phyloP scores from a whole-genome alignment of 1,284 basidiomycete species.

The Ceratobasidium sp. region DNA sequence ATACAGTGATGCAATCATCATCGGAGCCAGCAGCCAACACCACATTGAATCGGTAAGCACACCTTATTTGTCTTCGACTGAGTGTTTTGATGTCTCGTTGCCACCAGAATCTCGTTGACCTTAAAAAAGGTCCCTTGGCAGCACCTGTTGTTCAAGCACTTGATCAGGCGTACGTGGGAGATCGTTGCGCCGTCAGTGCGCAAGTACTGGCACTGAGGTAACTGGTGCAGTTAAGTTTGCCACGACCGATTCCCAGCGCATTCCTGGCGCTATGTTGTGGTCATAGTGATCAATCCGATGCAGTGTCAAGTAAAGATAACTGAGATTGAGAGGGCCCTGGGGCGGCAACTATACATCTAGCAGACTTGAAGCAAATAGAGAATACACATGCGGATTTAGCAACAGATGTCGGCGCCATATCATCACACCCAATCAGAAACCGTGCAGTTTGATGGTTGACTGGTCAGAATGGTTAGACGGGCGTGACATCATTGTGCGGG shows the following conservation, averaged over 20 bases:
- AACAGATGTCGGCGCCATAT: slow-evolving; percentile 33
- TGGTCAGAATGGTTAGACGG: slow-evolving; percentile 5
- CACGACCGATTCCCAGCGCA: background rate
- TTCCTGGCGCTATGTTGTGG: background rate
- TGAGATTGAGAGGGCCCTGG: background rate
- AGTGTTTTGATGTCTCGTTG: slow-evolving; percentile 16
- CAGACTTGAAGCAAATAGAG: slow-evolving; percentile 26
- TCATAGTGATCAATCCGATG: background rate
- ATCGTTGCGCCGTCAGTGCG: slow-evolving; percentile 38
- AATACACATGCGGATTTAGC: slow-evolving; percentile 14
- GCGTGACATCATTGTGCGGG: background rate
- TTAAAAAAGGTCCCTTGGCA: slow-evolving; percentile 65
- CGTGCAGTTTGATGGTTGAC: slow-evolving; percentile 85
- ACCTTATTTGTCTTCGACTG: background rate
- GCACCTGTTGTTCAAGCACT: slow-evolving; percentile 65
- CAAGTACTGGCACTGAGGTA: slow-evolving; percentile 43
- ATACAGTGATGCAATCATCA: slow-evolving; percentile 60
- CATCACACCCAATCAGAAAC: slow-evolving; percentile 68
- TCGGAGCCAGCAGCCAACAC: slow-evolving; percentile 59
- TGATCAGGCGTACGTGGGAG: slow-evolving; percentile 62
- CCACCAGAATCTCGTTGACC: slow-evolving; percentile 36
- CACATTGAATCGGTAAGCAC: slow-evolving; percentile 57
- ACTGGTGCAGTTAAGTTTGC: background rate
- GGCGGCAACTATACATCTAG: slow-evolving; percentile 26
- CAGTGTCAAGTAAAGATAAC: slow-evolving; percentile 22